Evolutionary conservation across 441 rosid genomes (phyloP).

Genomic region (Corymbia calophylla): DNA sequence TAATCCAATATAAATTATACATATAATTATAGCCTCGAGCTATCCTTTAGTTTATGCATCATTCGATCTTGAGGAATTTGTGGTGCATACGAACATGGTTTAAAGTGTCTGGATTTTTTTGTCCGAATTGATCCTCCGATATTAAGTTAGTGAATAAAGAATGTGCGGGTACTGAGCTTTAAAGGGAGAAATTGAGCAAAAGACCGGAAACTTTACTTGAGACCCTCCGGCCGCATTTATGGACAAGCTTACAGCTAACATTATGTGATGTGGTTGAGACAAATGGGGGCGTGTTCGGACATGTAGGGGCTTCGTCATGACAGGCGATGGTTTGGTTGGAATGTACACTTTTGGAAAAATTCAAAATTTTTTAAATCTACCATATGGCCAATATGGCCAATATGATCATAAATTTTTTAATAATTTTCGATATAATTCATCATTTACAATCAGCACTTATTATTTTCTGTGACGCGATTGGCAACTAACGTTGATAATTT

Average conservation of each 20-base stretch:
- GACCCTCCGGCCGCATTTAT: background rate
- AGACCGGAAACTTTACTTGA: background rate
- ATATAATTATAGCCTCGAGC: too few relatives aligned
- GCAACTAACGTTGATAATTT: accelerated
- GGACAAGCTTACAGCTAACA: background rate
- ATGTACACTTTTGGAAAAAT: background rate
- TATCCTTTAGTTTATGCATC: too few relatives aligned
- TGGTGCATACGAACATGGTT: too few relatives aligned
- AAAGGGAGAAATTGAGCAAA: background rate
- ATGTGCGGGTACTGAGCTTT: too few relatives aligned
- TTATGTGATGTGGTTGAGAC: background rate
- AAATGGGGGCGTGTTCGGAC: background rate
- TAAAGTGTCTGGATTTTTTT: too few relatives aligned
- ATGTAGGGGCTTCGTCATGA: background rate
- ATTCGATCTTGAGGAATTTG: too few relatives aligned
- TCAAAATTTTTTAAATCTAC: too few relatives aligned
- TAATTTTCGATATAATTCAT: background rate
- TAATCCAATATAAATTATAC: too few relatives aligned
- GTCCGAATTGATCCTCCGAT: too few relatives aligned
- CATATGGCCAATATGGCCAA: background rate
- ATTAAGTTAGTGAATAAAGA: too few relatives aligned
- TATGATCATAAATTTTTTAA: background rate
- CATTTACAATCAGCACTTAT: background rate
- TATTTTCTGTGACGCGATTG: accelerated
- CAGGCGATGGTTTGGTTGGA: background rate